phyloP scores from a whole-genome alignment of 805 yeast genomes.

The Saturnispora hagleri region DNA sequence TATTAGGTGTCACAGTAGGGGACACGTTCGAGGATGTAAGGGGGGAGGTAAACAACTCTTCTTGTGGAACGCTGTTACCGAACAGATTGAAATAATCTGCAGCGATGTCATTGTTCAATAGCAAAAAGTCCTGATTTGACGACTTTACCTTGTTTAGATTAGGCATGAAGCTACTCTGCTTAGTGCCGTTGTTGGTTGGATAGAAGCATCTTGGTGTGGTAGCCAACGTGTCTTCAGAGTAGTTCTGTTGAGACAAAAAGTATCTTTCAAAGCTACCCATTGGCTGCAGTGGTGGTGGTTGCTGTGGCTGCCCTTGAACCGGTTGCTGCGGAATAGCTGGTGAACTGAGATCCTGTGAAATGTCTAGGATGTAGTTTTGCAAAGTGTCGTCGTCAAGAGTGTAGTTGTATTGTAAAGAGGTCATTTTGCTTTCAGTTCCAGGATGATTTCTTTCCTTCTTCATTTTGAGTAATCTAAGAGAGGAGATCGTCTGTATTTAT shows the following conservation, averaged over 20 bases:
- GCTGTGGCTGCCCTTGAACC: not conserved
- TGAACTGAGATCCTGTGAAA: not conserved
- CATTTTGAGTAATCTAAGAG: not conserved
- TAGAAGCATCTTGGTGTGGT: constrained; percentile 7
- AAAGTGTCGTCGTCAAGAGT: not conserved
- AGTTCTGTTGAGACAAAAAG: not conserved
- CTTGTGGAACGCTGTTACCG: not conserved
- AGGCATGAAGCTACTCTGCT: not conserved
- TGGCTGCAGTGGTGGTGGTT: not conserved
- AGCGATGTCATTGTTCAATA: constrained; percentile 3
- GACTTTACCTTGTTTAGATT: not conserved
- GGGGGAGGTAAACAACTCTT: not conserved
- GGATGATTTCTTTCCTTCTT: no score
- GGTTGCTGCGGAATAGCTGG: not conserved
- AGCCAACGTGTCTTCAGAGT: not conserved
- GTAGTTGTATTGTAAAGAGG: not conserved
- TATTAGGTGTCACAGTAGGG: not conserved
- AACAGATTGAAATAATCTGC: constrained; percentile 5
- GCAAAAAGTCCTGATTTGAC: not conserved
- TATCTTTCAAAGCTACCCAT: not conserved
- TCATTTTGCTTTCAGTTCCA: not conserved
- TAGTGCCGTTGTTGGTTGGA: not conserved
- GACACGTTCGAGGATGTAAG: constrained; percentile 1
- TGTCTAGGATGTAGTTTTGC: not conserved
- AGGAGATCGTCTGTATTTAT: not conserved